A percentile compares a stretch with the other conserved stretches of the same genome.
Conservation (phyloP, 1,284 basidiomycete genomes). For the Rhodotorula sp. region DNA sequence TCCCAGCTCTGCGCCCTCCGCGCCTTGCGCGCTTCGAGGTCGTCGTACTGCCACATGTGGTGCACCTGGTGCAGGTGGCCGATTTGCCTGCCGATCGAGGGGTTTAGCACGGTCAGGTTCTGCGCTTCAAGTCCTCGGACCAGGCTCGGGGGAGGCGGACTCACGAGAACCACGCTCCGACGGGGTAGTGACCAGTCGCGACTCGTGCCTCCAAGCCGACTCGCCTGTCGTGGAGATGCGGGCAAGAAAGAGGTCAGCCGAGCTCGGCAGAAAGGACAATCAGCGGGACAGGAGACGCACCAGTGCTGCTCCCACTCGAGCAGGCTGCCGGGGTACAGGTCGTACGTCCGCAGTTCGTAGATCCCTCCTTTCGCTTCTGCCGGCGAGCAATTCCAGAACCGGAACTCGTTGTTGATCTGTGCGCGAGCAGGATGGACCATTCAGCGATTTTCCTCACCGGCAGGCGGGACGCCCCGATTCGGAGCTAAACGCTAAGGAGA, state of each 20-base stretch:
- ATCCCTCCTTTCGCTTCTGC: conserved; percentile 83
- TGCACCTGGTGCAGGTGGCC: conserved; percentile 73
- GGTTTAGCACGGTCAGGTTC: neutral
- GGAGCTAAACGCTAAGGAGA: neutral
- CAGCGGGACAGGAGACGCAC: conserved; percentile 52
- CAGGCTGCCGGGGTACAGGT: conserved; percentile 68
- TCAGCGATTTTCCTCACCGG: too few relatives aligned
- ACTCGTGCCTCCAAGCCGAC: conserved; percentile 37
- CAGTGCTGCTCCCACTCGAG: conserved; percentile 91
- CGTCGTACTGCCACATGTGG: conserved; percentile 93
- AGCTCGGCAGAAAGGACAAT: too few relatives aligned
- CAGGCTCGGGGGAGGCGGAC: neutral
- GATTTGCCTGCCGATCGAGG: conserved; percentile 62
- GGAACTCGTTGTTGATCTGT: conserved; percentile 75
- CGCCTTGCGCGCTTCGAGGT: conserved; percentile 72
- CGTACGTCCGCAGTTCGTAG: conserved; percentile 83
- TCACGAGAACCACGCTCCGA: conserved; percentile 8
- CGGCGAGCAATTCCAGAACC: conserved; percentile 77
- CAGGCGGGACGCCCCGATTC: too few relatives aligned
- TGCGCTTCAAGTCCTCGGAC: neutral
- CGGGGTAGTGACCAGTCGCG: conserved; percentile 37
- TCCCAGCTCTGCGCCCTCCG: conserved; percentile 85
- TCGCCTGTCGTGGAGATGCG: conserved; percentile 24
- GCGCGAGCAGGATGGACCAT: neutral
- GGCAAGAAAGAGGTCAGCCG: neutral